A percentile compares a stretch with the other conserved stretches of the same genome.
These are phyloP conservation scores for Trichoderma hamatum DNA, from an alignment of 2,329 filamentous ascomycete genomes.

Conservation along the genomic window DNA sequence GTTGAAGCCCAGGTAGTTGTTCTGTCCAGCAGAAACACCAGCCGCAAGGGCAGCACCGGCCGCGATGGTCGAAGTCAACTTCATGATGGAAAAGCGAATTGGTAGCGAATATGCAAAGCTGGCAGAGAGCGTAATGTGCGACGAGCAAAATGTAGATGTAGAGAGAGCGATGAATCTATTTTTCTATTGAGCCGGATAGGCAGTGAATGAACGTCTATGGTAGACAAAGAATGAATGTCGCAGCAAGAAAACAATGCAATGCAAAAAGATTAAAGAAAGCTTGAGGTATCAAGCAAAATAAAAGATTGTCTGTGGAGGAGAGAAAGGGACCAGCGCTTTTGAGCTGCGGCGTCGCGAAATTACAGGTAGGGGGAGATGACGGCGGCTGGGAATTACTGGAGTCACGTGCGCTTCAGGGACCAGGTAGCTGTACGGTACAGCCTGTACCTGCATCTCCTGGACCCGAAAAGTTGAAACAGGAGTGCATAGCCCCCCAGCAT, in stretches of 20 bases:
- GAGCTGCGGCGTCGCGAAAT: slow-evolving; percentile 23
- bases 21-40: slow-evolving; percentile 44
- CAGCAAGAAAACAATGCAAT: slow-evolving; percentile 17
- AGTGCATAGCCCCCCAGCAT: slow-evolving; percentile 22
- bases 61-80: slow-evolving; percentile 43
- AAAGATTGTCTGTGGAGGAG: background rate
- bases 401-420: slow-evolving; percentile 21
- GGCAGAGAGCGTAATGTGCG: slow-evolving; percentile 16
- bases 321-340: slow-evolving; percentile 14
- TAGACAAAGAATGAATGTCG: slow-evolving; percentile 19
- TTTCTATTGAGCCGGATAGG: slow-evolving; percentile 8
- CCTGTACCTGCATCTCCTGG: slow-evolving; percentile 24
- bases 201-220: slow-evolving; percentile 17
- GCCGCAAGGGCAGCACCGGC: slow-evolving; percentile 44
- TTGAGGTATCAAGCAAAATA: slow-evolving; percentile 8
- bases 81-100: slow-evolving; percentile 48
- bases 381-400: background rate
- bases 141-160: slow-evolving; percentile 1
- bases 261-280: slow-evolving; percentile 14
- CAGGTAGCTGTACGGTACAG: background rate
- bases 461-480: slow-evolving; percentile 59
- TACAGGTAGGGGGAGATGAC: slow-evolving; percentile 6
- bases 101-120: background rate
- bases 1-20: slow-evolving; percentile 60
- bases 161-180: slow-evolving; percentile 14